Evolutionary conservation across 2,329 filamentous ascomycete species (phyloP), one percentile per base, ranked within the genome.

Genomic region (Cladobotryum protrusum): DNA sequence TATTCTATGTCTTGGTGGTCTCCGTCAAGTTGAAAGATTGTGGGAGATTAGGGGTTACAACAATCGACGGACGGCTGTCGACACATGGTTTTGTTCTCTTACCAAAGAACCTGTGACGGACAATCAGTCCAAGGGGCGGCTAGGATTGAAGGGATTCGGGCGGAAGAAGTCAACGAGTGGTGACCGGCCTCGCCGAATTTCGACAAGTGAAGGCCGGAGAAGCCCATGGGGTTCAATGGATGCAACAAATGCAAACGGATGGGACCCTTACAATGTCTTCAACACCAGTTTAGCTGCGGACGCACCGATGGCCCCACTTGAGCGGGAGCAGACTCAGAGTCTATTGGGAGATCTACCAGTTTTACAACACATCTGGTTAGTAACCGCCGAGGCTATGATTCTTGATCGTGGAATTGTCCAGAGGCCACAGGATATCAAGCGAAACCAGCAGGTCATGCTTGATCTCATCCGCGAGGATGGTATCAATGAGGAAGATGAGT

Each of bases 21-120:
- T 85, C 49, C 73, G 81, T 8, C 79, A 85, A 59, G 80, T 83
- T 1, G 78, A 84, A 57, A 72, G 76, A 41, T 73, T 85, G 34
- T 85, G 82, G 82, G 80, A 84, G 59, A 80, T 82, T 36, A 83
- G 83, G 58, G 80, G 81, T 2, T 85, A 85, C 63, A 85, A 82
- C 59, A 71, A 70, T 46, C 72, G 82, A 32, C 73, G 81, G 50
- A 71, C 72, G 17, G 76, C 77, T 2, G 81, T 85, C 14, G 82
- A 85, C 57, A 67, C 60, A 5, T 85, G 81, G 81, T 82, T 78
- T 60, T 72, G 72, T 37, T 71, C 68, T 15, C 63, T 85, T 8
- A 69, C 71, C 2, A 75, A 70, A 52, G 75, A 75, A 8, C 52
- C 57, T 13, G 48, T 52, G 46, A 63, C 53, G 5, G 75, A 76